Evolutionary conservation across 2,329 filamentous ascomycete species (phyloP).

Genomic region (Alternaria sp.): DNA sequence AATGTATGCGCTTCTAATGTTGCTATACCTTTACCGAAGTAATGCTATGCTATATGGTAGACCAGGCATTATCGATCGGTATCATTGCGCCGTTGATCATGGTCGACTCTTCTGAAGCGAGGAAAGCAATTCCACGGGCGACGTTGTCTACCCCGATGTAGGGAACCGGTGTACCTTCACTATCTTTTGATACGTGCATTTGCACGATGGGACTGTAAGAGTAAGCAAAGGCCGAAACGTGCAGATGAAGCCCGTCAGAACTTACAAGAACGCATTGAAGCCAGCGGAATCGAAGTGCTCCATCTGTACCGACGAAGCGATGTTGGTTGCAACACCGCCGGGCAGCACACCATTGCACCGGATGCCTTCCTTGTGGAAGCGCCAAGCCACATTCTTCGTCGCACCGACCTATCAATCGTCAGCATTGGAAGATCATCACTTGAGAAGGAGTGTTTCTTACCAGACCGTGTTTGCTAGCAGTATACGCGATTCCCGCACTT

Average conservation of each 20-base stretch:
- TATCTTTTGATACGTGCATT: constrained; percentile 32
- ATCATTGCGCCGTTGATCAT: constrained; percentile 29
- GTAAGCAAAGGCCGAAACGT: constrained; percentile 6
- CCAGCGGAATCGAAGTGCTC: constrained; percentile 28
- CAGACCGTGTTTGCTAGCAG: constrained; percentile 54
- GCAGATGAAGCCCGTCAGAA: not conserved
- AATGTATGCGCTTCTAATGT: not conserved
- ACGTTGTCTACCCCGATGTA: constrained; percentile 31
- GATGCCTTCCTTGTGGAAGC: constrained; percentile 55
- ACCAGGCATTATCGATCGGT: constrained; percentile 38
- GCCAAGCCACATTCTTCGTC: constrained; percentile 57
- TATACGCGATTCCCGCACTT: constrained; percentile 54
- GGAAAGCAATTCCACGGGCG: constrained; percentile 26
- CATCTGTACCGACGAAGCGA: constrained; percentile 32
- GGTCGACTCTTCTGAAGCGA: constrained; percentile 34
- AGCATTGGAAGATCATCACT: not conserved
- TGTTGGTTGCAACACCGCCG: constrained; percentile 40
- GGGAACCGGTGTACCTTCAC: constrained; percentile 27
- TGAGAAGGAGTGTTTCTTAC: constrained; percentile 25
- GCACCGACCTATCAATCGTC: constrained; percentile 46
- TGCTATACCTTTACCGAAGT: not conserved
- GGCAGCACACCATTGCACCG: constrained; percentile 57
- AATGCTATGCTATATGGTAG: constrained; percentile 23
- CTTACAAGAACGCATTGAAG: constrained; percentile 30
- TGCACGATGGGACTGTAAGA: constrained; percentile 23